A percentile compares a stretch with the other conserved stretches of the same genome.
Evolutionary conservation across 2,329 filamentous ascomycete genomes (phyloP).

Genomic region (Ceratocystis ficicola): DNA sequence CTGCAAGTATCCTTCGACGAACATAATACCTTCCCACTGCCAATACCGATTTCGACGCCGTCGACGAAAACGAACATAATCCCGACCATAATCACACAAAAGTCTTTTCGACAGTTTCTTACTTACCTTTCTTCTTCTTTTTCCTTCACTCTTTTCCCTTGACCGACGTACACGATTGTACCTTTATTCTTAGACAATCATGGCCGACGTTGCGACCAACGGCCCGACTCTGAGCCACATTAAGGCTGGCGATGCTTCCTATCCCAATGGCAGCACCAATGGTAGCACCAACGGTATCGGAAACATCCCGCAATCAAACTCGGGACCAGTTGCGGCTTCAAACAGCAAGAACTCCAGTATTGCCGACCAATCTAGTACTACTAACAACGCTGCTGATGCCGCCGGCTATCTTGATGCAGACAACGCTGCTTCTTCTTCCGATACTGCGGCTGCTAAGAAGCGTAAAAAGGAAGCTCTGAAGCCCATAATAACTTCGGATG

Average conservation of each 20-base stretch:
- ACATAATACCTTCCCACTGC: background rate
- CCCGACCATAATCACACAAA: conserved; percentile 2
- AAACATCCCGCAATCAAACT: background rate
- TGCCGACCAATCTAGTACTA: background rate
- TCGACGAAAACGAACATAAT: background rate
- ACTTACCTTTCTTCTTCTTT: background rate
- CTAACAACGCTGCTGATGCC: background rate
- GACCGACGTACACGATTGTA: background rate
- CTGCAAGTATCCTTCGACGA: background rate
- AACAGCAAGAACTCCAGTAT: background rate
- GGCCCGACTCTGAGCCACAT: conserved; percentile 8
- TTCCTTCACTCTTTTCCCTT: background rate
- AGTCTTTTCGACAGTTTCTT: background rate
- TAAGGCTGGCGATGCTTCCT: background rate
- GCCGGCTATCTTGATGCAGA: background rate
- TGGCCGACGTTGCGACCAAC: conserved; percentile 17
- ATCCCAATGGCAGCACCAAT: background rate
- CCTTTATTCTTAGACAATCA: background rate
- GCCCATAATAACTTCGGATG: conserved; percentile 15
- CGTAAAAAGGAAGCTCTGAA: conserved; percentile 17
- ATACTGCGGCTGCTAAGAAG: conserved; percentile 12
- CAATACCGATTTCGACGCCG: background rate
- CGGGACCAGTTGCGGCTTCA: background rate
- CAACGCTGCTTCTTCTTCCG: conserved; percentile 6
- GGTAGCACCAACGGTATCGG: background rate